Conservation (phyloP, 805 yeast genomes). For the Cyberlindnera euphorbiae region DNA sequence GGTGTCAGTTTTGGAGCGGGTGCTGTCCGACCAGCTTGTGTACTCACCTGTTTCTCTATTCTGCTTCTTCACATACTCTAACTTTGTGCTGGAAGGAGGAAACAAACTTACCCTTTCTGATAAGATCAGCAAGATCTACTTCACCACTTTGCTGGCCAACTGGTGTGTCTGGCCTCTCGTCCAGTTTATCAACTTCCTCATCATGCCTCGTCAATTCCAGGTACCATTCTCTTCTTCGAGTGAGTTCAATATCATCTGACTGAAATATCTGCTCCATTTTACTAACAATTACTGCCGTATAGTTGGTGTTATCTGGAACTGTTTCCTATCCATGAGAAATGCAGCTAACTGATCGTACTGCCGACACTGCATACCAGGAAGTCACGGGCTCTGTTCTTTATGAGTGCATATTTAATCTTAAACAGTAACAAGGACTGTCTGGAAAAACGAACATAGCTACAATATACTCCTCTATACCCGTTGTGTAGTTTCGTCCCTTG, state of each 20-base stretch:
- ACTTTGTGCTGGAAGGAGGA: conserved; percentile 74
- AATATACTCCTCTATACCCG: too few species aligned
- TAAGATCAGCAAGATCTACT: conserved; percentile 62
- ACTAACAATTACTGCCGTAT: too few species aligned
- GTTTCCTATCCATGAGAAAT: conserved; percentile 80
- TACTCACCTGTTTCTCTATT: conserved; percentile 84
- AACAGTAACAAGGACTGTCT: too few species aligned
- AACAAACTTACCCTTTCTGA: conserved; percentile 54
- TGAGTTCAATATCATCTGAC: conserved; percentile 38
- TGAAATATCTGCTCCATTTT: too few species aligned
- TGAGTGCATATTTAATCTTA: too few species aligned
- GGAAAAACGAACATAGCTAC: too few species aligned
- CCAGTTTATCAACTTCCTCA: conserved; percentile 67
- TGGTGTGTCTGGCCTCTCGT: conserved; percentile 81
- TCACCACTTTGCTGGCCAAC: conserved; percentile 62
- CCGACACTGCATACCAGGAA: too few species aligned
- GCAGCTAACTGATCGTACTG: conserved; percentile 32
- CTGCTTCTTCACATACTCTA: conserved; percentile 79
- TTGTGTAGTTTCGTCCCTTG: too few species aligned
- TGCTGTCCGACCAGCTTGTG: conserved; percentile 81
- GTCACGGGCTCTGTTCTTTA: too few species aligned
- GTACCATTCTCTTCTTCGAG: conserved; percentile 84
- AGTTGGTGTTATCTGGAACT: conserved; percentile 90
- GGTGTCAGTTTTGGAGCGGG: conserved; percentile 80
- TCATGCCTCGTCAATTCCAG: conserved; percentile 69